Evolutionary conservation across 1,284 basidiomycete species (phyloP), one percentile per base, ranked within the genome.

Genomic region (Cronartium ribicola): DNA sequence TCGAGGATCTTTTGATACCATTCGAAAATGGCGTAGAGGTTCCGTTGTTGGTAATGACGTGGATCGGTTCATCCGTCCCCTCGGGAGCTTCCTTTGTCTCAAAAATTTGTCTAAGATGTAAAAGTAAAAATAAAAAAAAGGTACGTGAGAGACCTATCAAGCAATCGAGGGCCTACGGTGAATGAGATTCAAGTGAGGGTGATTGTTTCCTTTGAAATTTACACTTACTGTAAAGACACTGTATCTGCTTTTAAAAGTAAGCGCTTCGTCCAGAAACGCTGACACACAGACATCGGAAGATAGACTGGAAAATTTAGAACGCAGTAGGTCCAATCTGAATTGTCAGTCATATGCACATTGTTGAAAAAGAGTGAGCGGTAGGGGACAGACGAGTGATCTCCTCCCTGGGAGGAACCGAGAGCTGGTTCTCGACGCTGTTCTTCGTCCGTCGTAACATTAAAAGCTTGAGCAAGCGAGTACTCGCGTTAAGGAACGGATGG

Each of bases 391-490:
- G 67, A 4, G 86, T 86, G 75, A 84, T 79, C 77, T 88, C 87
- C 67, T 87, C 86, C 36, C 84, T 80, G 5, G 86, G 84, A 11
- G 87, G 87, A 17, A 88, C 85, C 61, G 82, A 81, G 39, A 84
- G 81, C 67, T 84, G 83, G 55, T 63, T 44, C n/a, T 75, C 13
- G 1, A 87, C 85, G 4, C 77, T 80, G 5, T 84, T 83, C 77
- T 88, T 88, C 3, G 87, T 88, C 14, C 87, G 83, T 3, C 87
- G 84, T 11, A 88, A 80, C 87, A 88, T 88, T 70, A 88, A 80
- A 4, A 81, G 80, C 17, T 83, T 80, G 10, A 88, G 82, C 5
- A 88, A 81, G 39, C 83, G 80, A 73, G 85, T 83, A 1, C 85
- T 82, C 10, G 84, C 83, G 65, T 82, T 82, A 44, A 88, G 81